Evolutionary conservation across 148 eudicot genomes (phyloP), one percentile per base, ranked within the genome.

Genomic region (Fagopyrum homotropicum): DNA sequence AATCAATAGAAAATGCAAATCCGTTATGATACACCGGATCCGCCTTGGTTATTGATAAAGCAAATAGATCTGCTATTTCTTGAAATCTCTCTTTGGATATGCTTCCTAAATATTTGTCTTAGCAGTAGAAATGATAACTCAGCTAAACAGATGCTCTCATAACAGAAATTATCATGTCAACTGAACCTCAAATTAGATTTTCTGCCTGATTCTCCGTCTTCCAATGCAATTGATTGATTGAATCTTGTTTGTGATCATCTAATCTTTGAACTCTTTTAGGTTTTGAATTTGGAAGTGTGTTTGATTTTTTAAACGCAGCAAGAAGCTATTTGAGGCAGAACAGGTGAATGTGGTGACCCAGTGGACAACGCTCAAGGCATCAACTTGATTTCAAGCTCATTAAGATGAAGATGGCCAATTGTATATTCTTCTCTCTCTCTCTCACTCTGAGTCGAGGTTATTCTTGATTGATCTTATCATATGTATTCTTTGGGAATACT

Each of bases 401-500:
- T 45, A 94, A 94, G 83, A 79, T 94, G 83, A 88, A 87, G 52
- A 94, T 94, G 95, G 76, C 98, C 50, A 91, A 85, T 85, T 91
- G 98, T 93, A 89, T 22, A 22, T 22, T 22, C 26, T 22, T 22
- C 26, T 22, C 26, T 22, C 26, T 22, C 26, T 22, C 26, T 22
- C 26, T 22, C 26, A 22, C 26, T 22, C 26, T 22, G 26, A 22
- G 26, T 22, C 26, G 26, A 22, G 26, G 26, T 22, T 22, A 22
- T 22, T 22, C 26, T 22, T 22, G 26, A 22, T 22, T 22, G 26
- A 22, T 22, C 26, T 22, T 22, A 64, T 57, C 29, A 19, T n/a
- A n/a, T 57, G 63, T 57, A n/a, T 57, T 22, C 26, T 22, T 22
- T 22, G 26, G 26, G 57, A 52, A 52, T 12, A 52, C 16, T 12